Conservation (phyloP, 83 land plant species). For the Thuja plicata region DNA sequence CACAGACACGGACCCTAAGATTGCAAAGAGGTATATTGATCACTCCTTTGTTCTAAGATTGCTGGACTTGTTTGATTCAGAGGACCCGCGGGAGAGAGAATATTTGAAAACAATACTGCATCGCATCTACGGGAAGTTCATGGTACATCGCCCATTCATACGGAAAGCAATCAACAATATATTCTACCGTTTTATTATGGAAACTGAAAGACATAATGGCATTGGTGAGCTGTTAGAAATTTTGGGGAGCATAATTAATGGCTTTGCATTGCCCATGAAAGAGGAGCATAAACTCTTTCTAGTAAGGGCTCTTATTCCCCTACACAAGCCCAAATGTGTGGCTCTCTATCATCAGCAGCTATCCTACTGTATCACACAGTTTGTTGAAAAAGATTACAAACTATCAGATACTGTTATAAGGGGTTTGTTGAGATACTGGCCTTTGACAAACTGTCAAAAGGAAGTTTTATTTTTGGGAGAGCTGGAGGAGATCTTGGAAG, state of each 20-base stretch:
- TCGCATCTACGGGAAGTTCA: constrained; percentile 60
- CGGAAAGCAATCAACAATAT: constrained; percentile 61
- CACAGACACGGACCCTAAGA: constrained; percentile 57
- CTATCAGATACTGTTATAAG: constrained; percentile 51
- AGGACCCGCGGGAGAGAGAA: constrained; percentile 63
- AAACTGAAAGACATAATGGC: constrained; percentile 65
- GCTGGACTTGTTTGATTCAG: constrained; percentile 64
- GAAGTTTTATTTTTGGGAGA: constrained; percentile 62
- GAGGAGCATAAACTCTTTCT: constrained; percentile 61
- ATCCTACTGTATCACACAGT: constrained; percentile 59
- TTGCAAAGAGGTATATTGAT: constrained; percentile 62
- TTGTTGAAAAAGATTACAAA: constrained; percentile 61
- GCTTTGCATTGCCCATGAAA: constrained; percentile 60
- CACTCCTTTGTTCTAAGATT: constrained; percentile 58
- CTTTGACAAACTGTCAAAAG: constrained; percentile 69
- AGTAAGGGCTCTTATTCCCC: constrained; percentile 57
- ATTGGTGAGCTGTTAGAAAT: constrained; percentile 72
- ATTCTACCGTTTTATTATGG: constrained; percentile 58
- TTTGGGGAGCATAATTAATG: constrained; percentile 61
- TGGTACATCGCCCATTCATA: constrained; percentile 61
- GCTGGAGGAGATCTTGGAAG: constrained; percentile 57
- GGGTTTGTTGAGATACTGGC: constrained; percentile 70
- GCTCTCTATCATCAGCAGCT: constrained; percentile 61
- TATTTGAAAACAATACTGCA: constrained; percentile 65
- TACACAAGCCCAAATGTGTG: constrained; percentile 65